phyloP scores from a whole-genome alignment of 1,284 basidiomycete genomes.

The Agaricales sp. region DNA sequence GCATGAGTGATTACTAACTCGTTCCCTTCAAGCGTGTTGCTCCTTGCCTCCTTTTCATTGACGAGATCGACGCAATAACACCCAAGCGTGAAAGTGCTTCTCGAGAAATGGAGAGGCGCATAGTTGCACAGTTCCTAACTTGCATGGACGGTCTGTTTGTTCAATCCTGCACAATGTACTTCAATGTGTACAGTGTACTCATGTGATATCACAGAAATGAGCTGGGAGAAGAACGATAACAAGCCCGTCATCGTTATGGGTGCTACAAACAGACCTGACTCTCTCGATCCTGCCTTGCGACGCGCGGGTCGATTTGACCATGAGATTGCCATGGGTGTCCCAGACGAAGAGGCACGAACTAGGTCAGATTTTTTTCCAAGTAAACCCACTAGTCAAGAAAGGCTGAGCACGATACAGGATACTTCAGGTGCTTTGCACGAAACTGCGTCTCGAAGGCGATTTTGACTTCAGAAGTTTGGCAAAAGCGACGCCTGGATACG shows the following conservation, averaged over 20 bases:
- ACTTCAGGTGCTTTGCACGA: slow-evolving; percentile 67
- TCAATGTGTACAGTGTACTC: too few relatives aligned
- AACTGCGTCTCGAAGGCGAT: slow-evolving; percentile 68
- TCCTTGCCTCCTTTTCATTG: slow-evolving; percentile 88
- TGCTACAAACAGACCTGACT: slow-evolving; percentile 93
- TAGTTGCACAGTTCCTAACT: slow-evolving; percentile 94
- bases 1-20: background rate
- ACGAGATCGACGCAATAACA: slow-evolving; percentile 97
- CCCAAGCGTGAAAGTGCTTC: slow-evolving; percentile 96
- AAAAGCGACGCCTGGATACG: slow-evolving; percentile 93
- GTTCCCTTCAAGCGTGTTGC: slow-evolving; percentile 57
- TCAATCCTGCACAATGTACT: background rate
- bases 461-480: slow-evolving; percentile 81
- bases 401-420: slow-evolving; percentile 41
- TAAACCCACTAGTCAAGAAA: slow-evolving; percentile 1
- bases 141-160: slow-evolving; percentile 83
- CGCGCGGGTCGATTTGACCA: slow-evolving; percentile 94
- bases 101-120: slow-evolving; percentile 94
- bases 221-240: slow-evolving; percentile 86
- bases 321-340: slow-evolving; percentile 96
- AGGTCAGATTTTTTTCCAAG: slow-evolving; percentile 45
- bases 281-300: slow-evolving; percentile 86
- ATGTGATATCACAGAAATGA: slow-evolving; percentile 48
- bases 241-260: slow-evolving; percentile 93
- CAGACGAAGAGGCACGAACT: slow-evolving; percentile 82